Percentiles rank a stretch among this genome's conserved stretches.
Conservation (phyloP, 805 yeast genomes). For the Ogataea ramenticola region DNA sequence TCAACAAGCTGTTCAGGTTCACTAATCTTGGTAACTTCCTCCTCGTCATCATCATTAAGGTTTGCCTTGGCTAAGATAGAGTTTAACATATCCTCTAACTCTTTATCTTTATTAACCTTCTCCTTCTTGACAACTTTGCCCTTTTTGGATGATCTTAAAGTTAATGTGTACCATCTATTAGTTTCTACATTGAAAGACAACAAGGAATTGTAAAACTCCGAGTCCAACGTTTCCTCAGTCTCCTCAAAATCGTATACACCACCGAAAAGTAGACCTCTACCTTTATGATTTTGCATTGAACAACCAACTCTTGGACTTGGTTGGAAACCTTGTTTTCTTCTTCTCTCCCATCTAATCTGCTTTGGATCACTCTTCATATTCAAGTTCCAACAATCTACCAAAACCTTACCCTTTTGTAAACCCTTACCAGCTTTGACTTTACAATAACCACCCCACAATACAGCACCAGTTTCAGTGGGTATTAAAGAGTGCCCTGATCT, state of each 20-base stretch:
- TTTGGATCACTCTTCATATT: conserved; percentile 81
- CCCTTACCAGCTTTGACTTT: conserved; percentile 88
- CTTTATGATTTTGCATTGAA: conserved; percentile 80
- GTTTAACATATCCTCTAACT: conserved; percentile 75
- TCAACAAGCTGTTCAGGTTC: conserved; percentile 27
- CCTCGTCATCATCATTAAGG: conserved; percentile 48
- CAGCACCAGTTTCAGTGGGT: conserved; percentile 74
- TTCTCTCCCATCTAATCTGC: conserved; percentile 79
- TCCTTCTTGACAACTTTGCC: conserved; percentile 34
- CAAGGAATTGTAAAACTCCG: conserved; percentile 74
- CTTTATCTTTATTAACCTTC: conserved; percentile 60
- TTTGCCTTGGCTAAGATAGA: conserved; percentile 68
- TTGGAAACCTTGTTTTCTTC: conserved; percentile 81
- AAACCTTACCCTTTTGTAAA: conserved; percentile 82
- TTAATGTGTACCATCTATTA: conserved; percentile 80
- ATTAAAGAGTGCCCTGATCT: conserved; percentile 89
- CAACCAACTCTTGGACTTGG: conserved; percentile 96
- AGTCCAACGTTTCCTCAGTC: conserved; percentile 85
- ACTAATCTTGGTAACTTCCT: conserved; percentile 20
- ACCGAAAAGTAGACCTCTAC: conserved; percentile 89
- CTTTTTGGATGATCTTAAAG: conserved; percentile 56
- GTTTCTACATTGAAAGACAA: conserved; percentile 77
- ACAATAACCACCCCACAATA: conserved; percentile 89
- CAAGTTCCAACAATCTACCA: conserved; percentile 78
- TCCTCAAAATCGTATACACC: conserved; percentile 95